Conservation (phyloP, 2,329 filamentous ascomycete genomes). For the Rhynchosporium agropyri region DNA sequence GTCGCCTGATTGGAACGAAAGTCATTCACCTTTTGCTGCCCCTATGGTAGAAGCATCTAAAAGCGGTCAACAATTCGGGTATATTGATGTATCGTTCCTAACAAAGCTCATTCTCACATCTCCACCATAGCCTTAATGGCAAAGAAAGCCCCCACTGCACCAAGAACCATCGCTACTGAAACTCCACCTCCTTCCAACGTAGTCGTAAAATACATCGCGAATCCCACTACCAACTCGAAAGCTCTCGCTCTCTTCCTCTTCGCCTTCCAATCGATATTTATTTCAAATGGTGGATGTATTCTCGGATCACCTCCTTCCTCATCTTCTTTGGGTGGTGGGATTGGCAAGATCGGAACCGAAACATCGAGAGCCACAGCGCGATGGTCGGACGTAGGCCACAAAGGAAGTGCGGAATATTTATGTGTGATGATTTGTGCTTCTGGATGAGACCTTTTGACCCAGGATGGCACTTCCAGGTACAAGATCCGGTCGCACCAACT, state of each 20-base stretch:
- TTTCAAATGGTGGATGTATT: constrained; percentile 55
- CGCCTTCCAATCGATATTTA: constrained; percentile 59
- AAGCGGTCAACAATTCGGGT: neutral
- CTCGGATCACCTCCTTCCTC: constrained; percentile 44
- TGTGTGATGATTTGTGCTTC: constrained; percentile 56
- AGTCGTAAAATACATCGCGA: constrained; percentile 49
- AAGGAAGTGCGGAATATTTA: constrained; percentile 73
- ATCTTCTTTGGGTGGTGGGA: constrained; percentile 43
- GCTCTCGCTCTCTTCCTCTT: constrained; percentile 56
- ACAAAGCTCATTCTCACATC: constrained; percentile 18
- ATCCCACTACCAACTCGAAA: constrained; percentile 62
- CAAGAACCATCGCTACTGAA: constrained; percentile 37
- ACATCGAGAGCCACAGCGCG: constrained; percentile 76
- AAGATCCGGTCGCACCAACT: constrained; percentile 93
- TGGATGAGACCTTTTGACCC: constrained; percentile 46
- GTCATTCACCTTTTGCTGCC: neutral
- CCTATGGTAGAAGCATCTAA: neutral
- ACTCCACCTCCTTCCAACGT: constrained; percentile 41
- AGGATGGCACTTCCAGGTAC: constrained; percentile 66
- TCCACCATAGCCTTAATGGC: constrained; percentile 35
- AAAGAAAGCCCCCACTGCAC: constrained; percentile 39
- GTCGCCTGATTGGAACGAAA: neutral
- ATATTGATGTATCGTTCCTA: constrained; percentile 6
- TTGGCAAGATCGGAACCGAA: constrained; percentile 59
- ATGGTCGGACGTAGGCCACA: constrained; percentile 86